Conservation (phyloP, 1,284 basidiomycete genomes). For the Sphagnurus paluster region DNA sequence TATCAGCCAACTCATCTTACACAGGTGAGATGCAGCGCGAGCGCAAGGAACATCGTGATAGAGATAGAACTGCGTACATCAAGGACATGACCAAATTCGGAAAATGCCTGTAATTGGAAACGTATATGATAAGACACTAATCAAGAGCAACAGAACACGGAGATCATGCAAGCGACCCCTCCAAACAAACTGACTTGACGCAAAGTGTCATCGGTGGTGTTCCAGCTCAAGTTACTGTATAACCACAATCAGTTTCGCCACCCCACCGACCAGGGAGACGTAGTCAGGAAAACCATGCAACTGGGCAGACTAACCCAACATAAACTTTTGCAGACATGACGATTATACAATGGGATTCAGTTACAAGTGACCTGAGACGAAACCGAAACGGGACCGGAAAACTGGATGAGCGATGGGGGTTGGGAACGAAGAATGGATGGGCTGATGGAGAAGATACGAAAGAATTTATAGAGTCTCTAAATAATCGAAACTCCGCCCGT, state of each 20-base stretch:
- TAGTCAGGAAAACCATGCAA: slow-evolving; percentile 39
- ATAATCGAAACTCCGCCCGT: slow-evolving; percentile 51
- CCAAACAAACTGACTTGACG: slow-evolving; percentile 72
- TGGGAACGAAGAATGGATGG: slow-evolving; percentile 37
- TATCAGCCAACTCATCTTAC: slow-evolving; percentile 34
- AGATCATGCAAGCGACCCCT: slow-evolving; percentile 32
- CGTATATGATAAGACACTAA: slow-evolving; percentile 39
- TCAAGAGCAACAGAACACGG: slow-evolving; percentile 30
- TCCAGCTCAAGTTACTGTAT: slow-evolving; percentile 89
- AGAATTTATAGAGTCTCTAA: slow-evolving; percentile 44
- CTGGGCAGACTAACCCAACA: slow-evolving; percentile 75
- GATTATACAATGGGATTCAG: slow-evolving; percentile 43
- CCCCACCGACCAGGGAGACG: slow-evolving; percentile 46
- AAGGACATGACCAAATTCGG: slow-evolving; percentile 63
- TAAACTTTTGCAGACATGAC: slow-evolving; percentile 80
- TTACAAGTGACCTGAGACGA: slow-evolving; percentile 40
- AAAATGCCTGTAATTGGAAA: slow-evolving; percentile 68
- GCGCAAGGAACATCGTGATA: slow-evolving; percentile 23
- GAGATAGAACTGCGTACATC: slow-evolving; percentile 70
- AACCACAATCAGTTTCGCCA: slow-evolving; percentile 52
- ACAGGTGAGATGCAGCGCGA: slow-evolving; percentile 14
- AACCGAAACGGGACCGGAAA: slow-evolving; percentile 47
- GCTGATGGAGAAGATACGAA: slow-evolving; percentile 16
- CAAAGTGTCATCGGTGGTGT: slow-evolving; percentile 89
- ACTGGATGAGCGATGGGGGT: slow-evolving; percentile 45